Percentiles rank a stretch among this genome's conserved stretches.
These are phyloP conservation scores for Podospora sp. DNA, from an alignment of 495 filamentous ascomycete species.

Conservation along the genomic window DNA sequence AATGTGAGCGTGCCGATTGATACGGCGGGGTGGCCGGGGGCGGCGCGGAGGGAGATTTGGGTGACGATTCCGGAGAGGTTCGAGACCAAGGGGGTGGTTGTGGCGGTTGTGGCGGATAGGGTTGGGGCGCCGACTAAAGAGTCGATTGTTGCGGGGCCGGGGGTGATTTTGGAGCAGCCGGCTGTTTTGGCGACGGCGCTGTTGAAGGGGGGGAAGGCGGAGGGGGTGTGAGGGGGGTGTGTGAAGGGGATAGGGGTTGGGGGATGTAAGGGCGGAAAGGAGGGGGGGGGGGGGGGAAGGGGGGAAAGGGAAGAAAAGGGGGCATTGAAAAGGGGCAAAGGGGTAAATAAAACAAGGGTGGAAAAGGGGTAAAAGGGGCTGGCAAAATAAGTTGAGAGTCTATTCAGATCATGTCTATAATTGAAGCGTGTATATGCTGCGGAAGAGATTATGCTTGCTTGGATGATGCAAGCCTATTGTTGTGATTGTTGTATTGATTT, in stretches of 20 bases:
- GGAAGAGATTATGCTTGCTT: too few species aligned
- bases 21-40: slow-evolving; percentile 35
- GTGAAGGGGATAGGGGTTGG: neutral
- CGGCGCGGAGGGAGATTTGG: slow-evolving; percentile 31
- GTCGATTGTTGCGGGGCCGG: slow-evolving; percentile 42
- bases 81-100: slow-evolving; percentile 53
- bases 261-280: neutral
- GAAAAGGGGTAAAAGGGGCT: too few species aligned
- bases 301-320: too few species aligned
- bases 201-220: neutral
- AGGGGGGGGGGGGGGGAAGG: too few species aligned
- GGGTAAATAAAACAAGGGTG: too few species aligned
- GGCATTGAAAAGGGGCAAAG: too few species aligned
- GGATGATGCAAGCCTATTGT: too few species aligned
- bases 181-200: slow-evolving; percentile 22
- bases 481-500: too few species aligned
- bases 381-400: too few species aligned
- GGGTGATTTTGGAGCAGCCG: slow-evolving; percentile 47
- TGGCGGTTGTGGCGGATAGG: slow-evolving; percentile 48
- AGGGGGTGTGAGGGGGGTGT: neutral
- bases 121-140: slow-evolving; percentile 51
- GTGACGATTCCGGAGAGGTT: slow-evolving; percentile 50
- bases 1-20: slow-evolving; percentile 52
- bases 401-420: too few species aligned
- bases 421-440: too few species aligned